Percentiles rank a stretch among this genome's conserved stretches.
Evolutionary conservation across 225 moss, liverwort and hornwort genomes (phyloP).

Genomic region (Marchantia paleacea): DNA sequence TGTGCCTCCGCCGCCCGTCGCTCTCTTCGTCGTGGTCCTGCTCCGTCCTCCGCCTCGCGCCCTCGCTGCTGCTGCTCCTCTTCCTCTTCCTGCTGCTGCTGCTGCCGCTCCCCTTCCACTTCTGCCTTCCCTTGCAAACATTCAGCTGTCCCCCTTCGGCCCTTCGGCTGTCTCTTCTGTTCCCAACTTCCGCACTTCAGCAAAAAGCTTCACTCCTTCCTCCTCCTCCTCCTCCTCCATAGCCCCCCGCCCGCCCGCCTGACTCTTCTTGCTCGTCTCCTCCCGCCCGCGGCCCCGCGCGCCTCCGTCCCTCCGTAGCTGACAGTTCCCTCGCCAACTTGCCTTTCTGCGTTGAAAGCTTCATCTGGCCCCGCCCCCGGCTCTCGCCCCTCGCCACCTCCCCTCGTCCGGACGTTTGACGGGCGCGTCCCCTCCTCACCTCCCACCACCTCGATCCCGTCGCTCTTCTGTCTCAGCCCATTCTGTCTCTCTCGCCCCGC

Average conservation of each 20-base stretch:
- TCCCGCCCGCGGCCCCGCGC: background rate
- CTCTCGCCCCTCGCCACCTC: background rate
- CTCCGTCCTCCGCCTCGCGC: background rate
- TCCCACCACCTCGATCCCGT: too few species aligned
- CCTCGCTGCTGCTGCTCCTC: background rate
- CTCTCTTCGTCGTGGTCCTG: background rate
- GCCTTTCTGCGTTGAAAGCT: conserved; percentile 2
- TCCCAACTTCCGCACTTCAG: background rate
- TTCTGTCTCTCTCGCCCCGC: background rate
- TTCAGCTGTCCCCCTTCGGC: conserved; percentile 2
- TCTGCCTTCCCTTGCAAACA: background rate
- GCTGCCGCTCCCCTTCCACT: background rate
- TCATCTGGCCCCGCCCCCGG: background rate
- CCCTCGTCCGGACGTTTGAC: conserved; percentile 7
- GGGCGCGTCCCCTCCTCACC: background rate
- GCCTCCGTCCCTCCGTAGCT: background rate
- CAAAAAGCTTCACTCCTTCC: background rate
- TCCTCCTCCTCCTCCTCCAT: background rate
- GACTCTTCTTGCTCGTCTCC: background rate
- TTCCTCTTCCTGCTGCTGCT: background rate
- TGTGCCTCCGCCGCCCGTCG: background rate
- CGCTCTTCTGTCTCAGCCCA: too few species aligned
- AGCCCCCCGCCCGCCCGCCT: background rate
- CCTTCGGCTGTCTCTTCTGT: background rate
- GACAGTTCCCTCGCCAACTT: background rate